Evolutionary conservation across 1,284 basidiomycete genomes (phyloP), one percentile per base, ranked within the genome.

Genomic region (Sporisorium reilianum): DNA sequence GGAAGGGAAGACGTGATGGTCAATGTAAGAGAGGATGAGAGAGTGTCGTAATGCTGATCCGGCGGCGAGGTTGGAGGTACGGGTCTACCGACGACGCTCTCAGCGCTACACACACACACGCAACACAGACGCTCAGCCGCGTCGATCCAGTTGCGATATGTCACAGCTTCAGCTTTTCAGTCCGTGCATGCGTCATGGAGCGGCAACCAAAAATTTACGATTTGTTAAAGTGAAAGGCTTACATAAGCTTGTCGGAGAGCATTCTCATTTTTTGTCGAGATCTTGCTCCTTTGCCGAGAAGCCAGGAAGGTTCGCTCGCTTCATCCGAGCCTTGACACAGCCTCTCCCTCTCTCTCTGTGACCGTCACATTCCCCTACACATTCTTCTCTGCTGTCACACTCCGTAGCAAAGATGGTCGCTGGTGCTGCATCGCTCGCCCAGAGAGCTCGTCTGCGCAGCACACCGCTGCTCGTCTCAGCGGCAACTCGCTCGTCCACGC

Each of bases 371-470:
- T 28, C 25, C 5, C 28, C 28, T 23, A 10, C 28, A 1, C 30
- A 14, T 3, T n/a, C 34, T 32, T 14, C n/a, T 40, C 7, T 1
- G 18, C 25, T 16, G 20, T 49, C 36, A 56, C 44, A 5, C 16
- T 38, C 10, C 18, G 18, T 7, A 41, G 59, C 42, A 50, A 57
- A 3, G 2, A 64, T 70, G 61, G 62, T 61, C 26, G 61, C 30
- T 48, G 57, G 57, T 30, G 61, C 62, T n/a, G 49, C 61, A 14
- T 60, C 61, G 51, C 55, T 68, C 48, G 67, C 53, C 26, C 66
- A 64, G 25, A 52, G 61, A 5, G 61, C 57, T 22, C 61, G 49
- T n/a, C 20, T 64, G 44, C 57, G 54, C 52, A 46, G 57, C 55
- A 36, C 67, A 23, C 57, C 61, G 42, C 42, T 60, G 52, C 53